Conservation (phyloP, 495 filamentous ascomycete species). For the Margaritispora aquatica region DNA sequence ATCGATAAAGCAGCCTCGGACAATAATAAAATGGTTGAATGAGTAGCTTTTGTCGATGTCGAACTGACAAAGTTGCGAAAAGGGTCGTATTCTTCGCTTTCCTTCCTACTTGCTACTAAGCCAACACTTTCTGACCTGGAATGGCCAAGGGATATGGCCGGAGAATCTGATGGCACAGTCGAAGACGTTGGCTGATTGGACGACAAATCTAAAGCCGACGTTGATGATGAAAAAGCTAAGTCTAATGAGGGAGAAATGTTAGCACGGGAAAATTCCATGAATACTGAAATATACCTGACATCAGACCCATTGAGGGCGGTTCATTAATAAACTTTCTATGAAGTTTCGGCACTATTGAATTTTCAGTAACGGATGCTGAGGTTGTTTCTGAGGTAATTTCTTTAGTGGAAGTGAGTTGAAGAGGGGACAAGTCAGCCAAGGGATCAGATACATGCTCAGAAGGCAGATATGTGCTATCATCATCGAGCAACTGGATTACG, state of each 20-base stretch:
- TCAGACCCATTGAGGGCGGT: not conserved
- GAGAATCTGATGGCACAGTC: not conserved
- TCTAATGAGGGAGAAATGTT: not conserved
- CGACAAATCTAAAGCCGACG: not conserved
- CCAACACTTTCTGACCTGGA: not conserved
- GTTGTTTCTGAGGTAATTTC: too few species aligned
- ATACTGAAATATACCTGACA: not conserved
- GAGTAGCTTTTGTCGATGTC: not conserved
- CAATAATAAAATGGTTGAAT: not conserved
- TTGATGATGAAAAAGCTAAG: not conserved
- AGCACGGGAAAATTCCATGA: not conserved
- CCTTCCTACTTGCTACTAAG: not conserved
- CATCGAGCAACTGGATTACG: not conserved
- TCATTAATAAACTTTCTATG: not conserved
- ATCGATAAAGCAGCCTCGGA: not conserved
- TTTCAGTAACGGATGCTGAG: not conserved
- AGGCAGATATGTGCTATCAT: not conserved
- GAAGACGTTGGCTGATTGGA: not conserved
- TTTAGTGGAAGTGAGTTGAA: not conserved
- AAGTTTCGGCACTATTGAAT: not conserved
- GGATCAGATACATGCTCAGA: not conserved
- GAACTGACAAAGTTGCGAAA: not conserved
- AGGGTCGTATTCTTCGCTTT: not conserved
- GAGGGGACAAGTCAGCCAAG: not conserved
- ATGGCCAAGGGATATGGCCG: not conserved